Evolutionary conservation across 1,284 basidiomycete genomes (phyloP), one percentile per base, ranked within the genome.

Genomic region (Mycosarcoma maydis): DNA sequence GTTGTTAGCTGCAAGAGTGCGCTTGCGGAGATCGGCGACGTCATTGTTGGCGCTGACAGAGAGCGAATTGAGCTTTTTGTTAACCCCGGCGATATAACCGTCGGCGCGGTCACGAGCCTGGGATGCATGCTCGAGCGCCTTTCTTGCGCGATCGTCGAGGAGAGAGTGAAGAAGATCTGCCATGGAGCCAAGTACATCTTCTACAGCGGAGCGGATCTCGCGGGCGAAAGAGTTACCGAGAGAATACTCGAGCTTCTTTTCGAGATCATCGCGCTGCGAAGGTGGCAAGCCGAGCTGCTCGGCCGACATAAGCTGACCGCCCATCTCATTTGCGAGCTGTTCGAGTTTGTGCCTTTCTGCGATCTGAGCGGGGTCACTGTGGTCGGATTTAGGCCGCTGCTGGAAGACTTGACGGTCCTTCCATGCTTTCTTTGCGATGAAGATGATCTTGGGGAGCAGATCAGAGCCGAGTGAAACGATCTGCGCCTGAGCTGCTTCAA

Each of bases 151-250:
- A 14, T 55, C 42, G 37, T 76, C 72, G 57, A 76, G 62, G 6
- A 76, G 66, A 19, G 72, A 75, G 32, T 76, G 75, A 29, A 74
- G 62, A 4, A 76, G 57, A n/a, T 75, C 66, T 14, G 69, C 69
- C n/a, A 73, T 60, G 41, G 53, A 48, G 14, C 65, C 70, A 20
- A 75, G 44, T 5, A 76, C 61, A 32, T 71, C 67, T 41, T 61
- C 55, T 11, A 64, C 57, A 16, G 67, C 66, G 5, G 54, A 52
- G 2, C 67, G 59, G 20, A 76, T 52, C 37, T 75, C 72, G 16
- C 56, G 40, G 3, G 70, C 75, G 45, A 73, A 76, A 1, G 67
- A 55, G 34, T 56, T 53, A 47, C 75, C 72, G 30, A 75, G 60
- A 14, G 69, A 74, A 32, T 52, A 69, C 9, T 47, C 36, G 8